Evolutionary conservation across 805 yeast genomes (phyloP), one percentile per base, ranked within the genome.

Genomic region (Metschnikowia bowlesiae): DNA sequence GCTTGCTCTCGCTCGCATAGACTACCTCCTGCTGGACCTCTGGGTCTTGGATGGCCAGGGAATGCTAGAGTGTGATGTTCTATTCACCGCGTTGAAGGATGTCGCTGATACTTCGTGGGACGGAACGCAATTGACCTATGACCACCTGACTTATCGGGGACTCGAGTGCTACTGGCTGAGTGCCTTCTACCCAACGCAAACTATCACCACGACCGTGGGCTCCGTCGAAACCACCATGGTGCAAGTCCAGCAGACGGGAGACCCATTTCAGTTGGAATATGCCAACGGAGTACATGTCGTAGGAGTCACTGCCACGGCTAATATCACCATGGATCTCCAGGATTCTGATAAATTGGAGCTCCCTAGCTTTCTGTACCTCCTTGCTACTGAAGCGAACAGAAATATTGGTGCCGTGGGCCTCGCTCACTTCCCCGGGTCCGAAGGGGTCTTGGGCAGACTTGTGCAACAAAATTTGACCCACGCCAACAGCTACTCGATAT

Each of bases 401-500:
- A 57, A 36, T 45, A 54, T 49, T 31, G 78, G 77, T 1, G 71
- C 69, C 5, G 48, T 73, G 14, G 77, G 77, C 1, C 51, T 73
- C 11, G 73, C 72, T 4, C 67, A 67, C 4, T 54, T 59, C 44
- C 56, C 60, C 2, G 7, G 42, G 6, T 61, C 66, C 3, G 45
- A 60, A 2, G 76, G 77, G 3, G 53, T 73, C 33, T 52, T 73
- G 34, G 53, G 59, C 39, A 26, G 47, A 2, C 54, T 73, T 47
- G 47, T 39, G 10, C 34, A 46, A 0, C 37, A 50, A 4, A 65
- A 65, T 2, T 30, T 60, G 39, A 69, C 68, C 29, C 41, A 51
- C 29, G 60, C 69, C 3, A 59, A 63, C 8, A 67, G 75, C 11
- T 73, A 70, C 55, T 70, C 75, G 22, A 36, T 41, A 3, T 53